These are phyloP conservation scores for Ceriops zippeliana DNA, from an alignment of 345 rosid genomes.

Conservation along the genomic window DNA sequence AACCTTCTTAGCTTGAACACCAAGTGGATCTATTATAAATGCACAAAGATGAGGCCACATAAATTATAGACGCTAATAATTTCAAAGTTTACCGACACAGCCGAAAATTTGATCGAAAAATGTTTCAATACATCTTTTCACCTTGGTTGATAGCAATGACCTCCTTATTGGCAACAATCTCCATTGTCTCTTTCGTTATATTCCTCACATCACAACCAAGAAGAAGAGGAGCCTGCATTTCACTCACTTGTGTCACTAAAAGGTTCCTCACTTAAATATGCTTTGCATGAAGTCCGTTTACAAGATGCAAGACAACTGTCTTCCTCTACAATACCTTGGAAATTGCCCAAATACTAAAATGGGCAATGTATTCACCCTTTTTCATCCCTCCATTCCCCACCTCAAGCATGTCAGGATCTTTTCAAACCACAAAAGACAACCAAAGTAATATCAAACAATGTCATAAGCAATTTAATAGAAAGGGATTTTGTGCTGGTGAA, in stretches of 20 bases:
- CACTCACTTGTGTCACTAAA: neutral
- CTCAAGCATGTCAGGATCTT: constrained; percentile 99
- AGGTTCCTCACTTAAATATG: neutral
- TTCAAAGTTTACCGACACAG: no score
- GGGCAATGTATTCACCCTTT: constrained; percentile 70
- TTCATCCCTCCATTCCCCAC: constrained; percentile 98
- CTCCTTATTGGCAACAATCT: constrained; percentile 62
- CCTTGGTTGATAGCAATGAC: constrained; percentile 88
- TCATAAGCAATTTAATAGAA: neutral
- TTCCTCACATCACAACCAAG: constrained; percentile 79
- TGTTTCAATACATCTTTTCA: constrained; percentile 4
- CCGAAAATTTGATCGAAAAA: no score
- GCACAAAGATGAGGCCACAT: neutral
- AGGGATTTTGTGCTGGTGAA: neutral
- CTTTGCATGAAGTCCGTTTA: neutral
- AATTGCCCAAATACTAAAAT: constrained; percentile 92
- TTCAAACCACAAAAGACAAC: neutral
- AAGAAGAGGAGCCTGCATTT: constrained; percentile 59
- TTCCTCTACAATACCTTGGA: constrained; percentile 52
- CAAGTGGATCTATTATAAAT: constrained; percentile 30
- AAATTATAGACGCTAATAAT: neutral
- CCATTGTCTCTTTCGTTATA: constrained; percentile 52
- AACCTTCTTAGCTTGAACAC: constrained; percentile 53
- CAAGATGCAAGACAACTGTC: neutral
- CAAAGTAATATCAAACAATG: neutral